phyloP scores from a whole-genome alignment of 768 basidiomycete genomes.

The Dioszegia crocea region DNA sequence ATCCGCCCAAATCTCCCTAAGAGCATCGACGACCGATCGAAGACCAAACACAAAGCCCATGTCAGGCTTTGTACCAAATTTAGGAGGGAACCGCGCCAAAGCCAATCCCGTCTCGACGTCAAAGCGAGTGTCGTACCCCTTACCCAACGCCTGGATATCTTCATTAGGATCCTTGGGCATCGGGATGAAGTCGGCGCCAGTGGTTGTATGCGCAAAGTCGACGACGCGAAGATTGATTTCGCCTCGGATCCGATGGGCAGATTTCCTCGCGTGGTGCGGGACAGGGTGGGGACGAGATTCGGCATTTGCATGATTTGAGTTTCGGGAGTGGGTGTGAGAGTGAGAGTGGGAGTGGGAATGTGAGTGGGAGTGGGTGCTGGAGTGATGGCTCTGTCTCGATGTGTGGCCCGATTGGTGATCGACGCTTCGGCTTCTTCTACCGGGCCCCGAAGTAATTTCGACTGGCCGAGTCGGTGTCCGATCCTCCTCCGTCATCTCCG shows the following conservation, averaged over 20 bases:
- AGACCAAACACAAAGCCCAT: conserved; percentile 90
- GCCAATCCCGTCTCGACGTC: conserved; percentile 78
- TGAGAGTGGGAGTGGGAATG: conserved; percentile 10
- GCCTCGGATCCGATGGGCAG: conserved; percentile 63
- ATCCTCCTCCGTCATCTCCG: conserved; percentile 17
- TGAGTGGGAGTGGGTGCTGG: conserved; percentile 11
- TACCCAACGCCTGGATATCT: conserved; percentile 54
- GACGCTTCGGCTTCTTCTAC: conserved; percentile 34
- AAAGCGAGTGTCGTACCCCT: conserved; percentile 75
- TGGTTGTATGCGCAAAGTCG: conserved; percentile 98
- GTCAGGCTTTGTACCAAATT: conserved; percentile 81
- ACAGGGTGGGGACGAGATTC: not conserved
- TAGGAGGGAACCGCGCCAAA: conserved; percentile 90
- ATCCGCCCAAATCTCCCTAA: conserved; percentile 82
- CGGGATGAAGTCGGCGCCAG: conserved; percentile 82
- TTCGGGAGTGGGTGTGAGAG: conserved; percentile 5
- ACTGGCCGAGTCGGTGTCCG: not conserved
- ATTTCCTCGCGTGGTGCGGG: not conserved
- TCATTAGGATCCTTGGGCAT: conserved; percentile 55
- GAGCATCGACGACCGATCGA: conserved; percentile 67
- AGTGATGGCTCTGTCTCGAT: not conserved
- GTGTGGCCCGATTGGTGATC: conserved; percentile 13
- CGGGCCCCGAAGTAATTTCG: not conserved
- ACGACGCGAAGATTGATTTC: conserved; percentile 94
- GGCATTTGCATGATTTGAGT: not conserved